A percentile compares a stretch with the other conserved stretches of the same genome.
Conservation (phyloP, 2,329 filamentous ascomycete species). For the Nemania diffusa region DNA sequence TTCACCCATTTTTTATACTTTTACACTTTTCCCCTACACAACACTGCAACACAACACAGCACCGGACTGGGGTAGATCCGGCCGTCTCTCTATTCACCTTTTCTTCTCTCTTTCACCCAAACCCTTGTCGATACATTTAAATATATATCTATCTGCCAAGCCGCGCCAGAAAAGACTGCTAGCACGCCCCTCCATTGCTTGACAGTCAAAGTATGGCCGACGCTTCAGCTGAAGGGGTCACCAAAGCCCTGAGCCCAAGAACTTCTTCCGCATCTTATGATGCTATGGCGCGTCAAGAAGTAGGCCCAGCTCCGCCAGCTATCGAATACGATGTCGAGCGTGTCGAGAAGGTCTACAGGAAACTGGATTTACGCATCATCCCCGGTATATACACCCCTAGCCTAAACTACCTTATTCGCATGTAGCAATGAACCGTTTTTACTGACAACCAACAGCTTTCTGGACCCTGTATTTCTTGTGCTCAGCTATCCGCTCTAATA, state of each 20-base stretch:
- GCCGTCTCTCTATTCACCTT: not conserved
- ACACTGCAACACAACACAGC: not conserved
- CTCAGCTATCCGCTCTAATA: slow-evolving; percentile 90
- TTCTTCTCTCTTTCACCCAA: not conserved
- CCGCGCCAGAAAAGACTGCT: slow-evolving; percentile 56
- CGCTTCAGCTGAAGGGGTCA: slow-evolving; percentile 49
- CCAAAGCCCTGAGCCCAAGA: slow-evolving; percentile 43
- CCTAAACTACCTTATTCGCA: not conserved
- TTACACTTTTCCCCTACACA: slow-evolving; percentile 9
- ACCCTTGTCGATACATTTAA: not conserved
- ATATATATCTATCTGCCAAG: not conserved
- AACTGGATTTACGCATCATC: slow-evolving; percentile 69
- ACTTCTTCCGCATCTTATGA: slow-evolving; percentile 37
- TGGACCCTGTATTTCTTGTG: slow-evolving; percentile 93
- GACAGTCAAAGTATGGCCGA: slow-evolving; percentile 60
- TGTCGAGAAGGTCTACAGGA: slow-evolving; percentile 67
- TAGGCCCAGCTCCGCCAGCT: slow-evolving; percentile 32
- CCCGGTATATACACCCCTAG: slow-evolving; percentile 58
- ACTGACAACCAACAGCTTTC: slow-evolving; percentile 66
- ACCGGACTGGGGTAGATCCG: not conserved
- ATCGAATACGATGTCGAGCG: slow-evolving; percentile 59
- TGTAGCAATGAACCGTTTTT: not conserved
- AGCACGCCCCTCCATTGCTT: slow-evolving; percentile 65
- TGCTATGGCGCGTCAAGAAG: slow-evolving; percentile 33
- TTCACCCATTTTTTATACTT: not conserved